These are phyloP conservation scores for Chlorella sp. DNA, from an alignment of 139 green algal genomes.

Conservation along the genomic window DNA sequence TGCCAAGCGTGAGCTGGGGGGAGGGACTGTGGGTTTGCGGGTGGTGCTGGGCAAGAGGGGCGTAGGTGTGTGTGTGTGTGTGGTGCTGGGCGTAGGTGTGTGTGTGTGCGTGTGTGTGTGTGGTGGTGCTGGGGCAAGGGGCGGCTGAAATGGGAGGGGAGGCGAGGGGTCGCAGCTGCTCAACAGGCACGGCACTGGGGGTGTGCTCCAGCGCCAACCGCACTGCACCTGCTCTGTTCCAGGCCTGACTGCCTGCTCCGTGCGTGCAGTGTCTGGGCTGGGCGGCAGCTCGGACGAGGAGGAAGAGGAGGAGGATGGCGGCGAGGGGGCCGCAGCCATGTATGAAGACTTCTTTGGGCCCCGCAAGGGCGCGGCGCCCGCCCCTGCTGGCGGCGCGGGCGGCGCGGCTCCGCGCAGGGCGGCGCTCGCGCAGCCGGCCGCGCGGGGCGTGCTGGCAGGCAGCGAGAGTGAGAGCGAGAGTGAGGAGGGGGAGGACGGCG, in stretches of 20 bases:
- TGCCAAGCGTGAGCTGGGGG: background rate
- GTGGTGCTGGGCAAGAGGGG: background rate
- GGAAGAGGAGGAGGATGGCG: conserved; percentile 18
- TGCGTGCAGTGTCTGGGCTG: background rate
- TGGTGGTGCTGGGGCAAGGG: too few relatives aligned
- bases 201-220: too few relatives aligned
- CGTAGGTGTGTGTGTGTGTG: background rate
- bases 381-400: background rate
- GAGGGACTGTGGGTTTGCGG: background rate
- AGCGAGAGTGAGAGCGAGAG: background rate
- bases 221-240: too few relatives aligned
- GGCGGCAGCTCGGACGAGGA: background rate
- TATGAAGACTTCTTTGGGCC: conserved; percentile 82
- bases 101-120: too few relatives aligned
- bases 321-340: conserved; percentile 24
- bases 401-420: background rate
- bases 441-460: background rate
- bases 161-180: too few relatives aligned
- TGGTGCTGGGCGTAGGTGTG: too few relatives aligned
- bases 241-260: too few relatives aligned
- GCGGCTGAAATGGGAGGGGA: too few relatives aligned
- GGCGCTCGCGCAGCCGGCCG: background rate
- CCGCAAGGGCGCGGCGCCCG: background rate
- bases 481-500: conserved; percentile 28
- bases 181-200: too few relatives aligned